Conservation (phyloP, 257 asterid species). For the Solanum verrucosum region DNA sequence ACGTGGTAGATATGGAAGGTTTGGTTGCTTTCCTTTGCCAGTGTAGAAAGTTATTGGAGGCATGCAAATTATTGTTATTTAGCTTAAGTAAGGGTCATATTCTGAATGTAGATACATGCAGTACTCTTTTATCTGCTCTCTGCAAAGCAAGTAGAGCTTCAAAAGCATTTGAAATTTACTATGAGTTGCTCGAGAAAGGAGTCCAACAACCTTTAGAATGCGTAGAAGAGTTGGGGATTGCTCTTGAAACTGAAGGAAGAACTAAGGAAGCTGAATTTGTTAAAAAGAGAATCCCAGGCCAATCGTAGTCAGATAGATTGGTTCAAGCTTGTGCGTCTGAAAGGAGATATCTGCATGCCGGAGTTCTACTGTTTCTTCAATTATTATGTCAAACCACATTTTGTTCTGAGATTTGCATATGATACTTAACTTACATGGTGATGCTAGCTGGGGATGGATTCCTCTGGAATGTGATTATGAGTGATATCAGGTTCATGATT, state of each 20-base stretch:
- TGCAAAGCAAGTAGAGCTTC: conserved; percentile 25
- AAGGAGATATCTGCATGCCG: background rate
- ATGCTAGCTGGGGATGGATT: background rate
- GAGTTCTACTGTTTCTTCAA: background rate
- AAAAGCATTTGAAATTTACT: conserved; percentile 65
- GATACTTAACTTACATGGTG: background rate
- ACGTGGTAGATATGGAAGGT: conserved; percentile 38
- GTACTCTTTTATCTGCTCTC: conserved; percentile 33
- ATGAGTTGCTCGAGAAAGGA: conserved; percentile 55
- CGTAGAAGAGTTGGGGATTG: conserved; percentile 39
- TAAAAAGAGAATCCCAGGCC: conserved; percentile 42
- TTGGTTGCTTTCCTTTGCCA: conserved; percentile 41
- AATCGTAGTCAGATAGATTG: background rate
- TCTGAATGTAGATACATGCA: conserved; percentile 17
- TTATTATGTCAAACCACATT: background rate
- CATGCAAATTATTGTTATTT: conserved; percentile 37
- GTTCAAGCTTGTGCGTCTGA: background rate
- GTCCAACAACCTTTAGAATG: conserved; percentile 39
- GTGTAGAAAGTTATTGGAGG: conserved; percentile 36
- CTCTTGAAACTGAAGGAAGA: conserved; percentile 53
- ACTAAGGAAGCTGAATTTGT: conserved; percentile 68
- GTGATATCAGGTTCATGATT: background rate
- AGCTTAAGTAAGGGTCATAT: conserved; percentile 40
- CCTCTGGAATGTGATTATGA: background rate
- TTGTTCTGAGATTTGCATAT: background rate